A percentile compares a stretch with the other conserved stretches of the same genome.
Conservation (phyloP, 1,284 basidiomycete species). For the Puccinia brachypodii region DNA sequence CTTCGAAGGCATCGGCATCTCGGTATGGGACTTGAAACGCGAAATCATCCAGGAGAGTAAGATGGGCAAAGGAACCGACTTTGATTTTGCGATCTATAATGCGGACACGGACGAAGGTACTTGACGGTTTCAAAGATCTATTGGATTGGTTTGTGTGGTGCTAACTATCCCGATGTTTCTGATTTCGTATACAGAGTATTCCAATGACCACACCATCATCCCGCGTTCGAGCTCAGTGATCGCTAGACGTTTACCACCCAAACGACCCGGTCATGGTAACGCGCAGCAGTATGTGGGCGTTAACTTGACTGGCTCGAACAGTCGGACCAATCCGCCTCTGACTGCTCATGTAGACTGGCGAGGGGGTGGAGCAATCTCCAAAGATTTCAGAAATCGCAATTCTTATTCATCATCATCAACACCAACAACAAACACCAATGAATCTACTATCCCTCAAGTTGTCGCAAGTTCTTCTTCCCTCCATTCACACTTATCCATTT, state of each 20-base stretch:
- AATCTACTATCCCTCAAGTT: constrained; percentile 54
- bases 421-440: no score
- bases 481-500: neutral
- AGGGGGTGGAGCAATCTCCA: constrained; percentile 49
- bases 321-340: constrained; percentile 26
- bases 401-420: no score
- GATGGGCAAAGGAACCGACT: constrained; percentile 92
- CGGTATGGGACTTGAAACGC: constrained; percentile 97
- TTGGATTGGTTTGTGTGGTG: neutral
- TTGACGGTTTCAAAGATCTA: neutral
- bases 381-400: constrained; percentile 60
- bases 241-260: constrained; percentile 82
- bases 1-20: constrained; percentile 97
- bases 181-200: no score
- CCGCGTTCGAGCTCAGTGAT: constrained; percentile 92
- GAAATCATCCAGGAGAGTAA: constrained; percentile 96
- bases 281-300: constrained; percentile 79
- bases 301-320: constrained; percentile 56
- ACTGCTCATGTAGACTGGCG: constrained; percentile 49
- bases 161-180: constrained; percentile 48
- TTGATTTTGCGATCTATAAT: constrained; percentile 87
- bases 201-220: constrained; percentile 85
- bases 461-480: neutral
- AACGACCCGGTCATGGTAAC: constrained; percentile 84
- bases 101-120: constrained; percentile 77